A percentile compares a stretch with the other conserved stretches of the same genome.
Conservation (phyloP, 495 filamentous ascomycete genomes). For the Durotheca rogersii region DNA sequence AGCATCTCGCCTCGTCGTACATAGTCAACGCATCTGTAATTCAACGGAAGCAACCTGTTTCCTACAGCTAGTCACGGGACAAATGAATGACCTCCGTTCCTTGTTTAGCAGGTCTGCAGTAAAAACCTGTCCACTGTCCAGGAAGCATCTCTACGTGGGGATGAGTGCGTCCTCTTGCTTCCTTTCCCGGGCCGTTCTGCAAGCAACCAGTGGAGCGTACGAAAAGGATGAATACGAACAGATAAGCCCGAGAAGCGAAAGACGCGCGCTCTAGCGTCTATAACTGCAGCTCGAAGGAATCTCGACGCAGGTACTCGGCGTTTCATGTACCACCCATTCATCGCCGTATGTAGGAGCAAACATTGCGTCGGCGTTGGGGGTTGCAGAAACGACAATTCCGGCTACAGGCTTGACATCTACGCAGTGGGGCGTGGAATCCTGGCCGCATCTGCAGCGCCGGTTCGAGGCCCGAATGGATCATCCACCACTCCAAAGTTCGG, state of each 20-base stretch:
- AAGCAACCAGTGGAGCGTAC: constrained; percentile 10
- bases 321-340: constrained; percentile 15
- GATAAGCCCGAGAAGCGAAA: constrained; percentile 11
- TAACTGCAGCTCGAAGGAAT: constrained; percentile 18
- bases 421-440: constrained; percentile 13
- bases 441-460: constrained; percentile 4
- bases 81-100: neutral
- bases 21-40: no score
- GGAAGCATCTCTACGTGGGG: neutral
- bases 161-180: neutral
- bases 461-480: constrained; percentile 9
- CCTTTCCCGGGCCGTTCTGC: constrained; percentile 9
- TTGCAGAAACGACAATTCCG: constrained; percentile 2
- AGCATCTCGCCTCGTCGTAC: no score
- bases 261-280: constrained; percentile 2
- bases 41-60: neutral
- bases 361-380: constrained; percentile 1
- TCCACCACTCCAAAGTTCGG: constrained; percentile 1
- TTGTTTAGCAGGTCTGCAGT: constrained; percentile 13
- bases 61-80: neutral
- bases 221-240: constrained; percentile 16
- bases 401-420: constrained; percentile 3
- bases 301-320: constrained; percentile 20
- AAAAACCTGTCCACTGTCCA: no score
- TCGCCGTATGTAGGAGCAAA: neutral